Evolutionary conservation across 2,329 filamentous ascomycete species (phyloP), one percentile per base, ranked within the genome.

Genomic region (Rachicladosporium sp.): DNA sequence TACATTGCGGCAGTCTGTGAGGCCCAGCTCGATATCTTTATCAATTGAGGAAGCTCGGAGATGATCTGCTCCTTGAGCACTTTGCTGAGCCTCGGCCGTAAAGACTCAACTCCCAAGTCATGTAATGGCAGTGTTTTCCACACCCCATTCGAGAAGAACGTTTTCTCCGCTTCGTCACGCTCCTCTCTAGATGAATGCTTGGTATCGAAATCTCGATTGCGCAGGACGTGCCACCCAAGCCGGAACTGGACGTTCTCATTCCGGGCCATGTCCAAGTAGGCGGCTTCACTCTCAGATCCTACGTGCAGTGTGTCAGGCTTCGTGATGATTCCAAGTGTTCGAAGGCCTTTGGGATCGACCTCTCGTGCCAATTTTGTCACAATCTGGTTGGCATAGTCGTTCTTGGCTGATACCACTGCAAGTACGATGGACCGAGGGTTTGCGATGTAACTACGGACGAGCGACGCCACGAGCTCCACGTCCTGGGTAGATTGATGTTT

Each of bases 241-340:
- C 60, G 49, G 12, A 68, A 54, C 10, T 52, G 47, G 32, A 65
- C 54, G 34, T 65, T 52, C 13, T 59, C 52, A 45, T 67, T 66
- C 38, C 54, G 52, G 0, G 59, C 61, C 0, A 67, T 43, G 4
- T 60, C 50, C 11, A 68, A 45, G 43, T 63, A 71, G 2, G 44
- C 52, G 1, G 41, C 45, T 41, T 74, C 65, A 4, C 64, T 61
- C 0, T 56, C 53, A 0, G 62, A 62, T 1, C 61, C 63, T 0
- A 54, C 38, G n/a, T 10, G 4, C 1, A 41, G 35, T 4, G 33
- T 41, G 19, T 41, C 39, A 7, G 39, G 39, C 48, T 76, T 77
- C 0, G 73, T 78, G 40, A 78, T 67, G 40, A 78, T 67, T 5
- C 73, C 71, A 0, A 78, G 54, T 0, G 73, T 78, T 1, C 73